Conservation (phyloP, 192 early-diverging fungal genomes). For the Jimgerdemannia flammicorona region DNA sequence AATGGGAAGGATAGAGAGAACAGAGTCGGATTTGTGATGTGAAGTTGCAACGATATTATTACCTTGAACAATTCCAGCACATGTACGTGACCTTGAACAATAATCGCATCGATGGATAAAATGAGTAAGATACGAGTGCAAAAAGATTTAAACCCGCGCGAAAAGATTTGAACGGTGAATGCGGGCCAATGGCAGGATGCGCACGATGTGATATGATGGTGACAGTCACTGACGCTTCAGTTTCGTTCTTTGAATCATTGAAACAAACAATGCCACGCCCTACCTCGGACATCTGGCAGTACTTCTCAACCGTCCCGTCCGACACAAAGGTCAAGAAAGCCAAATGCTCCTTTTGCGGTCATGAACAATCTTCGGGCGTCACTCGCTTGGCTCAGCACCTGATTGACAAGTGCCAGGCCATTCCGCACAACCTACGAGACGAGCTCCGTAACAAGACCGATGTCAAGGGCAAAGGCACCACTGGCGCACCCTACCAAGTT, state of each 20-base stretch:
- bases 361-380: conserved; percentile 12
- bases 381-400: conserved; percentile 9
- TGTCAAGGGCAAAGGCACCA: neutral
- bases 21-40: no score
- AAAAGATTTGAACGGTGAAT: no score
- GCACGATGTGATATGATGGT: no score
- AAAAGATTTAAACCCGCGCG: no score
- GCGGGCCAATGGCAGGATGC: no score
- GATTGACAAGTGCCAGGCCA: conserved; percentile 2
- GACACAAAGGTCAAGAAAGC: conserved; percentile 7
- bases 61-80: no score
- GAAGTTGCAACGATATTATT: no score
- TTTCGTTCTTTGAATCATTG: neutral
- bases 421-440: conserved; percentile 4
- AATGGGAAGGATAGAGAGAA: no score
- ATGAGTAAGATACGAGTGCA: no score
- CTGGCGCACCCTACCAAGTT: neutral
- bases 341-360: conserved; percentile 12
- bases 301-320: conserved; percentile 11
- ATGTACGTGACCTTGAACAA: no score
- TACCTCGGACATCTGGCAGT: conserved; percentile 14
- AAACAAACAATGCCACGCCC: conserved; percentile 13
- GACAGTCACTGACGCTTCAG: no score
- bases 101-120: no score
- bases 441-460: conserved; percentile 1